phyloP scores from a whole-genome alignment of 2,329 filamentous ascomycete species.

The Pseudofabraea citricarpa region DNA sequence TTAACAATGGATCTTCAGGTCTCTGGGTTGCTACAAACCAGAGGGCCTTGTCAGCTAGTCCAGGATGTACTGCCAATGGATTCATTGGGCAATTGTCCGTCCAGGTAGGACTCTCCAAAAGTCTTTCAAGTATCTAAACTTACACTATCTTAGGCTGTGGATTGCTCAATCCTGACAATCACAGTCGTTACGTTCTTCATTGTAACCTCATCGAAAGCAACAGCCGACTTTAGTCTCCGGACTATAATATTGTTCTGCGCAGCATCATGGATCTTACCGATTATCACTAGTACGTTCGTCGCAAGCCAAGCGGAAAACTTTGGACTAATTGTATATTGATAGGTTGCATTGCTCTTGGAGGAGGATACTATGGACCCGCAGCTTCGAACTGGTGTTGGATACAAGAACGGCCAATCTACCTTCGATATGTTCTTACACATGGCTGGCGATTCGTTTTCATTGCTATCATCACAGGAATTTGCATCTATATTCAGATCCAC shows the following conservation, averaged over 20 bases:
- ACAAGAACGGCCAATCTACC: conserved; percentile 20
- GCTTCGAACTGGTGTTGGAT: conserved; percentile 40
- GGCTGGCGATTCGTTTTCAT: conserved; percentile 33
- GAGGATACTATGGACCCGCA: conserved; percentile 21
- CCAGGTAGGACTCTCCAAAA: not conserved
- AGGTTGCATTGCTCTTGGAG: not conserved
- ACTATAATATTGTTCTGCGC: not conserved
- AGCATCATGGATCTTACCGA: not conserved
- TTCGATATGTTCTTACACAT: conserved; percentile 33
- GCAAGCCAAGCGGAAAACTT: not conserved
- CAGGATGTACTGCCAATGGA: not conserved
- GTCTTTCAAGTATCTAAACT: not conserved
- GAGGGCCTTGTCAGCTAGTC: not conserved
- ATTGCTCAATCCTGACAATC: not conserved
- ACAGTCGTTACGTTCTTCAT: not conserved
- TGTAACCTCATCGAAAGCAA: not conserved
- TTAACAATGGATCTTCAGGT: not conserved
- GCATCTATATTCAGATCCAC: conserved; percentile 32
- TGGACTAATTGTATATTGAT: too few relatives aligned
- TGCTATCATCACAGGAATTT: conserved; percentile 19
- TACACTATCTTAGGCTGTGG: not conserved
- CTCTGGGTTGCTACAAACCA: not conserved
- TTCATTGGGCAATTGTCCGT: conserved; percentile 1
- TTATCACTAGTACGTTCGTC: not conserved
- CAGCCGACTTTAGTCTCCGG: not conserved